Evolutionary conservation across 257 asterid genomes (phyloP).

Genomic region (Cinchona pubescens): DNA sequence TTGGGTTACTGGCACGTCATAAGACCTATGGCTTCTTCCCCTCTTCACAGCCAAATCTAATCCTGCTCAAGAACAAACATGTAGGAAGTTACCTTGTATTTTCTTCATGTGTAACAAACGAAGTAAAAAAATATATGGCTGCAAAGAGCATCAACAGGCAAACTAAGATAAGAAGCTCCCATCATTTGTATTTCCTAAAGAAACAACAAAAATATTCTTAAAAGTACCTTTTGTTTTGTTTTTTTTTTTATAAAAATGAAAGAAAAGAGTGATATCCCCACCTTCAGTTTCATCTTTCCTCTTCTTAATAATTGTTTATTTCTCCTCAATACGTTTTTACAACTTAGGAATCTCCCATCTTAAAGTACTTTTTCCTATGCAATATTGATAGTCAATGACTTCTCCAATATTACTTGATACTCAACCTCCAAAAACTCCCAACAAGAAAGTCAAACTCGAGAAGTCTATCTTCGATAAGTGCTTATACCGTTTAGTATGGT

Average conservation of each 20-base stretch:
- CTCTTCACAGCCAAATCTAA: neutral
- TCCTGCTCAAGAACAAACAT: neutral
- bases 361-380: neutral
- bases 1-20: neutral
- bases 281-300: neutral
- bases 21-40: neutral
- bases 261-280: neutral
- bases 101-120: neutral
- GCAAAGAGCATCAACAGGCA: neutral
- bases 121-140: neutral
- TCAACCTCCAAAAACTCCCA: neutral
- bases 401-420: too few species aligned
- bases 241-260: neutral
- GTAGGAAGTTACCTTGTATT: neutral
- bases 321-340: neutral
- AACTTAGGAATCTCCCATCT: neutral
- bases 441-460: too few species aligned
- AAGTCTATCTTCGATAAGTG: neutral
- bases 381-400: neutral
- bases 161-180: neutral
- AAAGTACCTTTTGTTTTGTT: neutral
- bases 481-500: neutral
- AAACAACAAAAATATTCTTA: neutral
- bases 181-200: neutral
- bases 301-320: neutral